Conservation (phyloP, 2,329 filamentous ascomycete species). For the Hypoxylon sp. region DNA sequence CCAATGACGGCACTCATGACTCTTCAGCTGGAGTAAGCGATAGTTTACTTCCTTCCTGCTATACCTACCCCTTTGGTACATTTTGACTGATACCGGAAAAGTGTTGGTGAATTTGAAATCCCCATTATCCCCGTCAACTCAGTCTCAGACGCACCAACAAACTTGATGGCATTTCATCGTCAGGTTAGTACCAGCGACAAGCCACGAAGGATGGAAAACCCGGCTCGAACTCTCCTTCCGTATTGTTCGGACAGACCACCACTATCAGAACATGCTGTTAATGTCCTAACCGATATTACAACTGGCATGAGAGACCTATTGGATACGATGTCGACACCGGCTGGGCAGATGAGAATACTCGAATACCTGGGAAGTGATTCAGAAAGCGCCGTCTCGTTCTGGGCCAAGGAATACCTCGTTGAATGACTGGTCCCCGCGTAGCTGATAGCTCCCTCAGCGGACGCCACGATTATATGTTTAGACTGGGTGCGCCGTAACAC, state of each 20-base stretch:
- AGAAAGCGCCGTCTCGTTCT: slow-evolving; percentile 50
- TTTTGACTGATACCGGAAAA: slow-evolving; percentile 44
- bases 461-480: slow-evolving; percentile 28
- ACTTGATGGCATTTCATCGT: slow-evolving; percentile 58
- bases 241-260: slow-evolving; percentile 52
- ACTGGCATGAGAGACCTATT: slow-evolving; percentile 53
- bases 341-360: slow-evolving; percentile 46
- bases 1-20: slow-evolving; percentile 57
- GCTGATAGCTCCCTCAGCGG: slow-evolving; percentile 3
- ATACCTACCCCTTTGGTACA: background rate
- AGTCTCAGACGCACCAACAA: slow-evolving; percentile 55
- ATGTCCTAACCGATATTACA: slow-evolving; percentile 55
- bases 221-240: slow-evolving; percentile 53
- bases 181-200: slow-evolving; percentile 48
- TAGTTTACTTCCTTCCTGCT: background rate
- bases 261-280: slow-evolving; percentile 51
- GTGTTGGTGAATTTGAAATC: slow-evolving; percentile 55
- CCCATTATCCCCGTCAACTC: slow-evolving; percentile 62
- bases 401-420: slow-evolving; percentile 51
- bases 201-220: slow-evolving; percentile 33
- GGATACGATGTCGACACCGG: slow-evolving; percentile 44
- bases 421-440: slow-evolving; percentile 34
- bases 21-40: slow-evolving; percentile 62
- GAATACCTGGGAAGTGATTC: slow-evolving; percentile 51
- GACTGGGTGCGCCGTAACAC: slow-evolving; percentile 17